Evolutionary conservation across 2,329 filamentous ascomycete genomes (phyloP).

Genomic region (Curvularia sp.): DNA sequence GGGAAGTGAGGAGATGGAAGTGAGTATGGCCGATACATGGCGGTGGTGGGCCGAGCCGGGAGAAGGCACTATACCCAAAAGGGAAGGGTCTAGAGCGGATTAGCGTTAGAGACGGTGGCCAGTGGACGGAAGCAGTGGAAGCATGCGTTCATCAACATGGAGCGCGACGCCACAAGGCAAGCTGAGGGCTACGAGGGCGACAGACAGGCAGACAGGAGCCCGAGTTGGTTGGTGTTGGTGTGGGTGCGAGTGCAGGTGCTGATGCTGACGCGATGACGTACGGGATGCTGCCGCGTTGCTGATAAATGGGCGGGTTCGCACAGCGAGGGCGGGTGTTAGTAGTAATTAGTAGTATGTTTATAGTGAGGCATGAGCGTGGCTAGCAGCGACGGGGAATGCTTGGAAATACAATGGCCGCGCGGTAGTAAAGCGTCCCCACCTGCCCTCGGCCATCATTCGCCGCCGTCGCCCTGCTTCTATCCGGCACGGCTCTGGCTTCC

Average conservation of each 20-base stretch:
- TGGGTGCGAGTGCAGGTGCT: neutral
- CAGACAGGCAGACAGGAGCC: neutral
- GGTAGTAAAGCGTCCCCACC: conserved; percentile 22
- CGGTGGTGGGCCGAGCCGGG: conserved; percentile 7
- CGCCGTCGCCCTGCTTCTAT: conserved; percentile 26
- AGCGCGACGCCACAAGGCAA: neutral
- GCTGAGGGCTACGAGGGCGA: neutral
- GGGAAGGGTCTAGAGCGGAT: conserved; percentile 12
- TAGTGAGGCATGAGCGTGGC: conserved; percentile 8
- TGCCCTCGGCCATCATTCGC: conserved; percentile 33
- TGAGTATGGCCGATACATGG: conserved; percentile 9
- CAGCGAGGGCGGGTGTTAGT: no score
- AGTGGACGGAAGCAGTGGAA: conserved; percentile 10
- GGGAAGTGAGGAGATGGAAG: conserved; percentile 1
- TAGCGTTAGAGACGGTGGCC: neutral
- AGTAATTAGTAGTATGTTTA: no score
- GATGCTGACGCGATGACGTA: conserved; percentile 26
- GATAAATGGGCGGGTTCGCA: conserved; percentile 43
- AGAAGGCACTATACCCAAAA: neutral
- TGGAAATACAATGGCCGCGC: conserved; percentile 3
- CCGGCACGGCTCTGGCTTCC: conserved; percentile 29
- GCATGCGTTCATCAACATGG: neutral
- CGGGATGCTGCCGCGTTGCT: conserved; percentile 27
- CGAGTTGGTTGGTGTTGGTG: no score
- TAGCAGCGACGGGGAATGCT: neutral